Percentiles rank a stretch among this genome's conserved stretches.
Evolutionary conservation across 768 basidiomycete genomes (phyloP).

Genomic region (Filobasidium floriforme): DNA sequence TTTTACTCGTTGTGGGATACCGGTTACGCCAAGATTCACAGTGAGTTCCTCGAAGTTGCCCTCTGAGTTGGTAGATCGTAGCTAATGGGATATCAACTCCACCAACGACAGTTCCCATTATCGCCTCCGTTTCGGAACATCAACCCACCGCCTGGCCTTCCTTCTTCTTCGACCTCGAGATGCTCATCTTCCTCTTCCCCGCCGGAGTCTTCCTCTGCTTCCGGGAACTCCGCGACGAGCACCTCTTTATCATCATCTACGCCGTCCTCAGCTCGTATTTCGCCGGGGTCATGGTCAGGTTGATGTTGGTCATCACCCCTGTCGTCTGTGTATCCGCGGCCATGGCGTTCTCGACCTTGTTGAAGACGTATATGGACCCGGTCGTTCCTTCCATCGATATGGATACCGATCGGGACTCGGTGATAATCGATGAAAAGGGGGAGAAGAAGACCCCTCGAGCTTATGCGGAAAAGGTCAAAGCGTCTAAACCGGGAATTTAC

Average conservation of each 20-base stretch:
- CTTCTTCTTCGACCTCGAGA: constrained; percentile 98
- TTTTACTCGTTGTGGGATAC: constrained; percentile 99
- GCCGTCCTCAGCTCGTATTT: constrained; percentile 94
- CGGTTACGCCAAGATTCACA: constrained; percentile 84
- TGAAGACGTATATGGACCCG: constrained; percentile 87
- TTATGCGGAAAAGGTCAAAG: constrained; percentile 57
- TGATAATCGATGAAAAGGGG: constrained; percentile 33
- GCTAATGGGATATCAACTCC: neutral
- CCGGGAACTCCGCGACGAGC: constrained; percentile 88
- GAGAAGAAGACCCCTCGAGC: constrained; percentile 44
- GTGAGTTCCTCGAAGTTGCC: constrained; percentile 47
- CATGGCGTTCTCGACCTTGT: constrained; percentile 74
- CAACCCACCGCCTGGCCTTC: constrained; percentile 99
- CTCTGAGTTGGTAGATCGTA: neutral
- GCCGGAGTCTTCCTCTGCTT: constrained; percentile 92
- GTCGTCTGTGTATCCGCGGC: constrained; percentile 92
- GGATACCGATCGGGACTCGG: constrained; percentile 26
- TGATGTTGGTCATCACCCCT: constrained; percentile 95
- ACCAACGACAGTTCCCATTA: constrained; percentile 62
- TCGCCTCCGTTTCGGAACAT: constrained; percentile 97
- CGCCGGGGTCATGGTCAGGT: constrained; percentile 98
- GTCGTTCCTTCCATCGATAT: constrained; percentile 54
- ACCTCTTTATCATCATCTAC: constrained; percentile 97
- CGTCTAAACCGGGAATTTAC: constrained; percentile 57
- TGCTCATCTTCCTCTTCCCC: constrained; percentile 96